Conservation (phyloP, 2,329 filamentous ascomycete genomes). For the Fusarium equiseti region DNA sequence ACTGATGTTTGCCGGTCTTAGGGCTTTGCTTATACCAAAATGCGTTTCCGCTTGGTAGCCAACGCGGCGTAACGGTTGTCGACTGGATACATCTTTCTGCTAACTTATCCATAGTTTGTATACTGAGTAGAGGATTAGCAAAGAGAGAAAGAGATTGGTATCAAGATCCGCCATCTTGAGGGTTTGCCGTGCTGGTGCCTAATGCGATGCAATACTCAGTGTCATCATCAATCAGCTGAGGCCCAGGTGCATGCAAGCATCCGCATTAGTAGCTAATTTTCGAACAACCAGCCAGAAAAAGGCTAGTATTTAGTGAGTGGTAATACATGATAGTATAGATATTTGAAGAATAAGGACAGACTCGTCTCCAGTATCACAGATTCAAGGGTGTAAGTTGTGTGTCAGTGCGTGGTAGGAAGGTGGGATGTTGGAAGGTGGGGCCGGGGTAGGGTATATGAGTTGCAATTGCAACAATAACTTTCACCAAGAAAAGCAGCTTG, state of each 20-base stretch:
- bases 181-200: constrained; percentile 12
- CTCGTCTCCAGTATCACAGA: background rate
- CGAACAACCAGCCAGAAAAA: background rate
- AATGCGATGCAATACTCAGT: background rate
- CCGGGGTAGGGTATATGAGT: background rate
- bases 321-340: too few species aligned
- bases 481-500: constrained; percentile 12
- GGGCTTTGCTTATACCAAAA: constrained; percentile 47
- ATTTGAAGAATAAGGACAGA: background rate
- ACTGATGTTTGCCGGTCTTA: constrained; percentile 30
- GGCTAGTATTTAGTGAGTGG: background rate
- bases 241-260: background rate
- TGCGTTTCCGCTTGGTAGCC: constrained; percentile 34
- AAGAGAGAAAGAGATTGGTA: rapidly evolving
- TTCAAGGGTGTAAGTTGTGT: background rate
- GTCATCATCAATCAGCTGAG: constrained; percentile 29
- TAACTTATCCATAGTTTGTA: background rate
- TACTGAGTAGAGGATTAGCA: rapidly evolving
- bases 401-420: too few species aligned
- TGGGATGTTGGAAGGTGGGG: background rate
- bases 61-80: constrained; percentile 38
- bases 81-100: constrained; percentile 17
- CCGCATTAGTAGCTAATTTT: background rate
- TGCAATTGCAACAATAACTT: rapidly evolving
- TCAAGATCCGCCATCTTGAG: background rate